These are phyloP conservation scores for Boletus coccyginus DNA, from an alignment of 768 basidiomycete species.

Conservation along the genomic window DNA sequence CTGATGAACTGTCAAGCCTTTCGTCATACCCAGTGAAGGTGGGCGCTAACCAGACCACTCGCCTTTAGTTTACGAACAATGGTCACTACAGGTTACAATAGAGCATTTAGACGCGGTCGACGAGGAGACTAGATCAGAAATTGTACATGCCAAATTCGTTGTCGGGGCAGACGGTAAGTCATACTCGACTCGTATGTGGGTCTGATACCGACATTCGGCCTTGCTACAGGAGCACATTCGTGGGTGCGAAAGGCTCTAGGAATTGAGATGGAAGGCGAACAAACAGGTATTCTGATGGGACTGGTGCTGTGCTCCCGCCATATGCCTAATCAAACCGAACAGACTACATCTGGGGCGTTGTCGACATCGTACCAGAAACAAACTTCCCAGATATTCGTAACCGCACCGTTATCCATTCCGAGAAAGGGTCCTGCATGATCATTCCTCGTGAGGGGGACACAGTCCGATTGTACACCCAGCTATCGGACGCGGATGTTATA, in stretches of 20 bases:
- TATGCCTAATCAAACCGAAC: constrained; percentile 17
- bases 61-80: neutral
- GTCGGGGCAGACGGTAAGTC: constrained; percentile 36
- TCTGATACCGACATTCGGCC: too few species aligned
- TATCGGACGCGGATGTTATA: constrained; percentile 48
- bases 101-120: constrained; percentile 23
- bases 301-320: neutral
- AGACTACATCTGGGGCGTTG: constrained; percentile 81
- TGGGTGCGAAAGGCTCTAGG: too few species aligned
- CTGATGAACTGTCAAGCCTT: constrained; percentile 34
- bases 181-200: too few species aligned
- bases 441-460: constrained; percentile 71
- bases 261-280: constrained; percentile 47
- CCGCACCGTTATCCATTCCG: constrained; percentile 67
- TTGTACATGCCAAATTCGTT: constrained; percentile 34
- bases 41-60: neutral
- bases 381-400: constrained; percentile 78
- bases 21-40: constrained; percentile 34
- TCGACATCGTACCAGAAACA: constrained; percentile 71
- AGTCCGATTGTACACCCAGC: constrained; percentile 69
- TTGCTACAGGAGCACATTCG: too few species aligned
- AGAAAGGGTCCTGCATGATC: constrained; percentile 65
- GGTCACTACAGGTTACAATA: constrained; percentile 18
- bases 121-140: constrained; percentile 31
- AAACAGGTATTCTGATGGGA: constrained; percentile 33